Conservation (phyloP, 768 basidiomycete genomes). For the Naganishia vishniacii region DNA sequence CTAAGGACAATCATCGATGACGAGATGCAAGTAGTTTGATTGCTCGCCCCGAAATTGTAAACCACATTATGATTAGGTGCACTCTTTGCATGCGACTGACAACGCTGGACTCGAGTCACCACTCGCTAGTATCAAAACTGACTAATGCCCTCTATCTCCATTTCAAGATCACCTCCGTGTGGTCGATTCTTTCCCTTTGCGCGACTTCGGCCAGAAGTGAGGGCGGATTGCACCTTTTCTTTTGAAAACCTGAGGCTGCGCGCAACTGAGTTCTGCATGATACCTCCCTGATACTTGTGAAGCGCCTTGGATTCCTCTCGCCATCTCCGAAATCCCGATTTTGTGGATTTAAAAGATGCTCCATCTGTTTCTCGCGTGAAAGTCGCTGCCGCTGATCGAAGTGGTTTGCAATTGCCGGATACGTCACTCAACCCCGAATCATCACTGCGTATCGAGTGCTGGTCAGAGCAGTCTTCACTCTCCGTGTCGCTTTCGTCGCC, state of each 20-base stretch:
- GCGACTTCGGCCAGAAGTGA: constrained; percentile 30
- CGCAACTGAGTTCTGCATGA: constrained; percentile 61
- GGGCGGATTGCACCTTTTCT: constrained; percentile 52
- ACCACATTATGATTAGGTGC: too few relatives aligned
- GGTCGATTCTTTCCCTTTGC: constrained; percentile 24
- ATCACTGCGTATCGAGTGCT: constrained; percentile 6
- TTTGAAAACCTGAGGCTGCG: constrained; percentile 60
- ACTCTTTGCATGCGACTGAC: too few relatives aligned
- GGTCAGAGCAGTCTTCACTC: constrained; percentile 19
- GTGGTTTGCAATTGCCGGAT: constrained; percentile 7
- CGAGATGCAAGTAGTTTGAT: too few relatives aligned
- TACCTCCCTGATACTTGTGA: constrained; percentile 56
- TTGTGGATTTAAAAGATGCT: background rate
- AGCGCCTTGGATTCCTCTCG: constrained; percentile 41
- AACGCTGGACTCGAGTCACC: too few relatives aligned
- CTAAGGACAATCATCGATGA: too few relatives aligned
- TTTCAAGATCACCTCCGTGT: constrained; percentile 13
- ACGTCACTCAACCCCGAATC: constrained; percentile 12
- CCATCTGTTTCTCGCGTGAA: background rate
- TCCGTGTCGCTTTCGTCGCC: constrained; percentile 24
- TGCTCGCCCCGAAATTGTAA: too few relatives aligned
- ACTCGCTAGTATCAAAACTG: constrained; percentile 27
- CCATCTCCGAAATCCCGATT: constrained; percentile 31
- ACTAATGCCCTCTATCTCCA: constrained; percentile 38
- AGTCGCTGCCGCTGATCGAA: background rate